Base-by-base conservation (phyloP, 345 rosid species). In the Kernera saxatilis region DNA sequence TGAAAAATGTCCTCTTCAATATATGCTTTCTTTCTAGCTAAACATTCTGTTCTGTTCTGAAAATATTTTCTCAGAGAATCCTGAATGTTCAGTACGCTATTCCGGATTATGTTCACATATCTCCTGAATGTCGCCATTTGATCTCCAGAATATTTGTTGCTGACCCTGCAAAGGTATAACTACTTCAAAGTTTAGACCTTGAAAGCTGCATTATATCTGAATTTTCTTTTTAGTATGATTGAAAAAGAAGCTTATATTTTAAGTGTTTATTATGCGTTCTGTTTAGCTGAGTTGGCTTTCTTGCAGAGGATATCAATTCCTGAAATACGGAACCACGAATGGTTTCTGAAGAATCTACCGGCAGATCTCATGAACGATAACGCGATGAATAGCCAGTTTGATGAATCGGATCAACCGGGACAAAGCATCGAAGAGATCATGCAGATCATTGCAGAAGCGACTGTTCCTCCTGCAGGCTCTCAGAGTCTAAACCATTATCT, bases 361-460 rank as follows among this genome's bases (percentile, higher is more conserved):
- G 86, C 85, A 17, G 98, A 90, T 80, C 87, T 95, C 14, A 79
- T 89, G 90, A 85, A 82, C 8, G 98, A 87, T 37, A 83, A 57
- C 69, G 48, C 80, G 4, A 75, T 49, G 76, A 82, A 71, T 13
- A 73, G 32, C 71, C 91, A 84, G 75, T 91, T 86, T 53, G 88
- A 92, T 64, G 99, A 90, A 72, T 82, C 92, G 6, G 97, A 95
- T 52, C 93, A 88, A 73, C 97, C 96, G 0, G 77, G 78, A 74
- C 99, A 95, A 76, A 86, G 84, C 84, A 70, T 76, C 6, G 94
- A 87, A 23, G 97, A 95, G 55, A 95, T 95, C 69, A 95, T 95
- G 99, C 98, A 85, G 80, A 95, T 95, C 51, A 90, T 95, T 14
- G 73, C 92, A 2, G 99, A 95, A 80, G 99, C 99, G 17, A 95